Evolutionary conservation across 2,329 filamentous ascomycete genomes (phyloP).

Genomic region (Fusarium brevicatenulatum): DNA sequence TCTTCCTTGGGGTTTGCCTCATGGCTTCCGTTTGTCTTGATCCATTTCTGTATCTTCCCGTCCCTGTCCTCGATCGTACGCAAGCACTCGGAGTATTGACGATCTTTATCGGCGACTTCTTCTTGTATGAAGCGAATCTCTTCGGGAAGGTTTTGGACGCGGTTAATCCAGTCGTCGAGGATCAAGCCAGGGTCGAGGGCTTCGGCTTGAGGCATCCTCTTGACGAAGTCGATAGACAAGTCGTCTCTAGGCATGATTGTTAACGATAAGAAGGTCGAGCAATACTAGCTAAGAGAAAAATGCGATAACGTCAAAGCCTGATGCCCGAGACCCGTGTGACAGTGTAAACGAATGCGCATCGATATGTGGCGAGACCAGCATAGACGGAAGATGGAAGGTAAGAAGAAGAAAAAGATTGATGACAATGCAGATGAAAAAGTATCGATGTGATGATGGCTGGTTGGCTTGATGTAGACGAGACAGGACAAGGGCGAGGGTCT

Average conservation of each 20-base stretch:
- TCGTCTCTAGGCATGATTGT: conserved; percentile 79
- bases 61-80: conserved; percentile 78
- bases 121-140: conserved; percentile 86
- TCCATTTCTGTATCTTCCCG: conserved; percentile 81
- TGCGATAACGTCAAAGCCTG: conserved; percentile 34
- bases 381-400: conserved; percentile 23
- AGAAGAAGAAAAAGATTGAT: conserved; percentile 16
- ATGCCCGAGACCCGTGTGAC: conserved; percentile 29
- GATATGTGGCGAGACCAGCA: conserved; percentile 12
- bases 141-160: conserved; percentile 80
- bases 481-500: conserved; percentile 35
- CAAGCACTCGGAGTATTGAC: conserved; percentile 74
- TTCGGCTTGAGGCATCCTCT: conserved; percentile 71
- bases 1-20: conserved; percentile 81
- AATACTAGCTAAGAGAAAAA: conserved; percentile 39
- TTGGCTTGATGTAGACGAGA: conserved; percentile 19
- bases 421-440: conserved; percentile 15
- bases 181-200: conserved; percentile 73
- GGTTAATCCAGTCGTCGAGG: conserved; percentile 81
- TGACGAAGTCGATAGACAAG: conserved; percentile 75
- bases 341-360: conserved; percentile 23
- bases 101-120: conserved; percentile 84
- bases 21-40: conserved; percentile 79
- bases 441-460: conserved; percentile 41
- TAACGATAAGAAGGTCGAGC: conserved; percentile 55